These are phyloP conservation scores for Erodium chrysanthum DNA, from an alignment of 441 rosid genomes.

Conservation along the genomic window DNA sequence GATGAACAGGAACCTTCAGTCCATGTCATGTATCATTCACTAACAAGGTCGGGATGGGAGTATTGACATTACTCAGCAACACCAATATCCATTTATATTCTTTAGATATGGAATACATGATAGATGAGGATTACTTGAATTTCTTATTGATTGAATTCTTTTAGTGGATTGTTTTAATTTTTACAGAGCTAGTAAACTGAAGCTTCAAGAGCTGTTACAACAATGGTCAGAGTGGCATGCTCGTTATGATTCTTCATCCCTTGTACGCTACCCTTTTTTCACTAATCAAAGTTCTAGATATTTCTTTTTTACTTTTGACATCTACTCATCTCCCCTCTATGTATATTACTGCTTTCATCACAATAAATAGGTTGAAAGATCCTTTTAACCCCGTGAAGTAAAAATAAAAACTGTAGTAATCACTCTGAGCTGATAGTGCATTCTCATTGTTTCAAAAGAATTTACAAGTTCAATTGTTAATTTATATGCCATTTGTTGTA, in stretches of 20 bases:
- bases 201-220: conserved; percentile 66
- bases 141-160: conserved; percentile 14
- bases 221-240: conserved; percentile 96
- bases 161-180: conserved; percentile 14
- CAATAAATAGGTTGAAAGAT: not conserved
- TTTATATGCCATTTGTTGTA: not conserved
- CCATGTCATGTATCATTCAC: conserved; percentile 49
- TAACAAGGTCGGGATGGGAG: conserved; percentile 62
- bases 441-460: not conserved
- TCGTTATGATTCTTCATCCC: conserved; percentile 36
- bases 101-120: not conserved
- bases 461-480: not conserved
- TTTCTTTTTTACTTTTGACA: not conserved
- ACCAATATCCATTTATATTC: not conserved
- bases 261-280: conserved; percentile 24
- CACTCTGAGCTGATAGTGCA: not conserved
- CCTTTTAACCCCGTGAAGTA: not conserved
- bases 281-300: not conserved
- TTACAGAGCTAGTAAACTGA: conserved; percentile 71
- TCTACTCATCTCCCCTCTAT: not conserved
- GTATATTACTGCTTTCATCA: not conserved
- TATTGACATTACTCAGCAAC: conserved; percentile 5
- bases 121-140: conserved; percentile 10
- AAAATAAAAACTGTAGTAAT: not conserved
- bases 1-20: conserved; percentile 61